Base-by-base conservation (phyloP, 768 basidiomycete genomes). In the Krasilnikovozyma curviuscula region DNA sequence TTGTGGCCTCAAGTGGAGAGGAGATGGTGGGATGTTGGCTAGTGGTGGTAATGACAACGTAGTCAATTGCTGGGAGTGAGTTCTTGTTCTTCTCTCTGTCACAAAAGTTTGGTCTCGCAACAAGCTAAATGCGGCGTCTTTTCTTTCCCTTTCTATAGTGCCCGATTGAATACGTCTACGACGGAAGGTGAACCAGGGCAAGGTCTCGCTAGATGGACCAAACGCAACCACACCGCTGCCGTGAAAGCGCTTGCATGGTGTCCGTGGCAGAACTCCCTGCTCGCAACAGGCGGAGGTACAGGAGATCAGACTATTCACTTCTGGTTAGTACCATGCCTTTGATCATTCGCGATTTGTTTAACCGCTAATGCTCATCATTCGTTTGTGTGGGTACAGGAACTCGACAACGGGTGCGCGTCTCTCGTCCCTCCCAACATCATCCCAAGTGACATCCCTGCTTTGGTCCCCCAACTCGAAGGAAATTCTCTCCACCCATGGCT, bases 31-130 rank as follows among this genome's bases (percentile, higher is more conserved):
- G 25, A 34, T 40, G 13, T 71, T 98, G 21, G 91, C 91, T 0
- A 86, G 83, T 55, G 91, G 91, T 2, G 91, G 88, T 0, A 93
- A 97, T 60, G 93, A 97, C 64, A 95, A 97, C 54, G 86, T 93
- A 18, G 88, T 97, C 46, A 91, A 93, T 59, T 80, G 93, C 42
- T 98, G 91, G 91, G 91, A 98, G 6, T 72, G 83, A 46, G 68
- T 82, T 0, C 74, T 75, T 0, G 73, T 75, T 52, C 72, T 72
- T 27, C 14, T 39, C 28, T 44, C 35, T 39, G 25, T 21, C 35
- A 9, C 5, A 5, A n/a, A n/a, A 39, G 18, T 5, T 37, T 3
- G 16, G 14, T n/a, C n/a, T 37, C n/a, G 28, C 6, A 7, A 9
- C 19, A 27, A 12, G 8, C 24, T 8, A 16, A 13, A 6, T 1